Base-by-base conservation (phyloP, 345 rosid species). In the Gossypium mustelinum region DNA sequence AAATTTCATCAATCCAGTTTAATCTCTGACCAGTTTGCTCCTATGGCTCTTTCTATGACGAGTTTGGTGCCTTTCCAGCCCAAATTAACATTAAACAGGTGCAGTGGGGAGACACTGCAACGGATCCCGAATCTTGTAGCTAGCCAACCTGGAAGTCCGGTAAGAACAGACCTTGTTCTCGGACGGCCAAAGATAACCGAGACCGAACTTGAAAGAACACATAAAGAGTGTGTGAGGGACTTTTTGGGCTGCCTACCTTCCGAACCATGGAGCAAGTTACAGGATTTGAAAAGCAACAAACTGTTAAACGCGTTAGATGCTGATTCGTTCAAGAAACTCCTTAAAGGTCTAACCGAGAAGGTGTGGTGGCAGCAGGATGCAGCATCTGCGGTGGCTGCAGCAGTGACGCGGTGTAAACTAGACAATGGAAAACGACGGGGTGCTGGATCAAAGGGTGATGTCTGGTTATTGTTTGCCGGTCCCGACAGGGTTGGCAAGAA, bases 351-450 rank as follows among this genome's bases (percentile, higher is more conserved):
- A 72, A 48, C 61, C 0, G 93, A 90, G 73, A 88, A 84, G 79
- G 97, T 89, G 29, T 85, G 94, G 97, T 95, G 99, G 99, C 99
- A 95, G 83, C 86, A 75, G 34, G 98, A 95, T 25, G 98, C 99
- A 43, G 94, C 99, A 48, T 87, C 97, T 24, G 89, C 94, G 0
- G 81, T 93, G 68, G 97, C 98, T 18, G 75, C 87, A 34, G 87
- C 90, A 1, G 89, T 93, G 69, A 88, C 92, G 0, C 87, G 84
- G 74, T 86, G 91, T 82, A 93, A 84, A 85, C 70, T 85, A 67
- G 97, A 94, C 7, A 87, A 81, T 55, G 85, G 94, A 52, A 95
- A 87, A 80, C 71, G 80, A 64, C 87, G 85, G 2, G 87, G 90
- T 29, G 74, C 75, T 14, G 85, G 82, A 62, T 72, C 93, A 1